Percentiles rank a stretch among this genome's conserved stretches.
Evolutionary conservation across 2,329 filamentous ascomycete species (phyloP).

Genomic region (Diplocarpon rosae): DNA sequence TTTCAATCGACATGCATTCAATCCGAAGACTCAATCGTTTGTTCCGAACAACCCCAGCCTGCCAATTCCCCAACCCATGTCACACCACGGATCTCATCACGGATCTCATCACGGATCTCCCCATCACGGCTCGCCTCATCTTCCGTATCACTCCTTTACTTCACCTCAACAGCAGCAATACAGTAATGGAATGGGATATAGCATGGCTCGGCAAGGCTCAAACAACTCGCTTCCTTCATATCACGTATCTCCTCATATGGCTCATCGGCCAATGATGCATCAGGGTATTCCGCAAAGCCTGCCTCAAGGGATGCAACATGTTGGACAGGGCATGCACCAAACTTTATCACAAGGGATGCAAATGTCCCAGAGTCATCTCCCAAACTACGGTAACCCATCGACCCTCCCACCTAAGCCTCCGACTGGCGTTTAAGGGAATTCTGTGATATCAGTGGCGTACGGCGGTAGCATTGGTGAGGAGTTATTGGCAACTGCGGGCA

Average conservation of each 20-base stretch:
- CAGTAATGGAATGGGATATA: conserved; percentile 26
- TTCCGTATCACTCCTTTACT: conserved; percentile 31
- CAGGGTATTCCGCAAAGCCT: conserved; percentile 22
- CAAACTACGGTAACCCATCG: conserved; percentile 44
- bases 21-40: conserved; percentile 89
- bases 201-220: conserved; percentile 28
- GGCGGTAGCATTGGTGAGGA: conserved; percentile 27
- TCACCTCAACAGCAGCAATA: conserved; percentile 27
- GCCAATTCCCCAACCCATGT: conserved; percentile 33
- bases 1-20: conserved; percentile 78
- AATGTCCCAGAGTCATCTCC: conserved; percentile 33
- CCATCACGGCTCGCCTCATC: conserved; percentile 30
- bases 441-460: conserved; percentile 27
- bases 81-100: conserved; percentile 25
- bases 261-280: conserved; percentile 27
- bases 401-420: conserved; percentile 45
- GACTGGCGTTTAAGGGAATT: conserved; percentile 28
- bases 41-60: conserved; percentile 52
- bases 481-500: conserved; percentile 24
- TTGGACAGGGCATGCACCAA: too few relatives aligned
- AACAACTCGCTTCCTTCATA: conserved; percentile 29
- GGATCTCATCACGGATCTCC: conserved; percentile 25
- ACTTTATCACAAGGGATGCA: neutral
- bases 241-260: conserved; percentile 28
- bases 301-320: conserved; percentile 13